These are phyloP conservation scores for Actinomucor elegans DNA, from an alignment of 371 early-diverging fungal species.

Conservation along the genomic window DNA sequence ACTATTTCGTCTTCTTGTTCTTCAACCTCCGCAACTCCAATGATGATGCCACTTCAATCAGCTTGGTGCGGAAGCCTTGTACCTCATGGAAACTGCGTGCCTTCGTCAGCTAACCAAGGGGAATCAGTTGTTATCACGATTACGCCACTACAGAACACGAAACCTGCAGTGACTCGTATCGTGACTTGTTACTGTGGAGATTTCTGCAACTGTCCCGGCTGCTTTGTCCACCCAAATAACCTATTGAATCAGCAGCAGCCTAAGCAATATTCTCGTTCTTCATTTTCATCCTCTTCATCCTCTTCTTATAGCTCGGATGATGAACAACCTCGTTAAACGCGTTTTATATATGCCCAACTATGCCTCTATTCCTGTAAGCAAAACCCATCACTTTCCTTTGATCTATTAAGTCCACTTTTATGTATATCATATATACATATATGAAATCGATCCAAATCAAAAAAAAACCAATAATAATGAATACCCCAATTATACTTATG, in stretches of 20 bases:
- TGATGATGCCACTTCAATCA: background rate
- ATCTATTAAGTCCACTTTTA: too few relatives aligned
- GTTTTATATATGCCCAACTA: too few relatives aligned
- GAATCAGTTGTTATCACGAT: constrained; percentile 44
- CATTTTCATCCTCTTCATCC: constrained; percentile 7
- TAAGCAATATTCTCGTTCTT: background rate
- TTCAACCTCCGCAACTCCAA: background rate
- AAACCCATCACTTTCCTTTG: too few relatives aligned
- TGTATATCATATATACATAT: too few relatives aligned
- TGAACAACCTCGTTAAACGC: too few relatives aligned
- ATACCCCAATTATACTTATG: too few relatives aligned
- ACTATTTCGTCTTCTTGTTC: constrained; percentile 4
- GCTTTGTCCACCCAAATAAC: constrained; percentile 28
- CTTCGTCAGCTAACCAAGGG: constrained; percentile 5
- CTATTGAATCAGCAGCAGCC: too few relatives aligned
- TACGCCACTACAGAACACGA: constrained; percentile 27
- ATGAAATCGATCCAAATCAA: too few relatives aligned
- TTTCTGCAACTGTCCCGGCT: constrained; percentile 26
- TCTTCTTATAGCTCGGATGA: constrained; percentile 26
- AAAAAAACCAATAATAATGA: too few relatives aligned
- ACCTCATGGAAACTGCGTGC: constrained; percentile 9
- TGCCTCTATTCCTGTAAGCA: too few relatives aligned
- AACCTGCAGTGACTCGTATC: constrained; percentile 13
- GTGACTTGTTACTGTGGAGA: constrained; percentile 30
- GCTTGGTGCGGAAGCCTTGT: constrained; percentile 9